These are phyloP conservation scores for Phlebiopsis gigantea DNA, from an alignment of 768 basidiomycete genomes.

Conservation along the genomic window DNA sequence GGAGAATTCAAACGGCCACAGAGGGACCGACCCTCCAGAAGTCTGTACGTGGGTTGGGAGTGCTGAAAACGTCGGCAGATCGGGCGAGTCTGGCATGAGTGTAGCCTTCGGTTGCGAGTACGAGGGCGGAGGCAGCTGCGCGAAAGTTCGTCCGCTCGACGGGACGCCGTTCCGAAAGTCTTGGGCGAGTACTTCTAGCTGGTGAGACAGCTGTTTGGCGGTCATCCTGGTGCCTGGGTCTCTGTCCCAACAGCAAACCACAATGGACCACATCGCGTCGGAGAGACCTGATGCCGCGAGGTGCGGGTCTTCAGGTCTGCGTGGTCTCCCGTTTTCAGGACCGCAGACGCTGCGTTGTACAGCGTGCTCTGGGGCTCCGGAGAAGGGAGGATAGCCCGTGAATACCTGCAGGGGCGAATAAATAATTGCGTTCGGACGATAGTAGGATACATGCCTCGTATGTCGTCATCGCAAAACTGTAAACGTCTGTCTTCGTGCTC, in stretches of 20 bases:
- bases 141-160: no score
- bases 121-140: no score
- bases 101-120: no score
- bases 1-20: no score
- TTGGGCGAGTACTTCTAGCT: neutral
- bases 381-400: neutral
- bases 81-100: no score
- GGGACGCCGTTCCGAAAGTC: no score
- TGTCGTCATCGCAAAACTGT: conserved; percentile 6
- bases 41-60: no score
- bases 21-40: no score
- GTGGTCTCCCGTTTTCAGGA: neutral
- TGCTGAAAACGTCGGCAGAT: no score
- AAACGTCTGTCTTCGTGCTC: neutral
- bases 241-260: neutral
- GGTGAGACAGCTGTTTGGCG: neutral
- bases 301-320: neutral
- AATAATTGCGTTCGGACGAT: neutral
- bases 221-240: neutral
- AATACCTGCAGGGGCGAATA: neutral
- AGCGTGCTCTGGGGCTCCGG: neutral
- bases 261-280: neutral
- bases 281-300: neutral
- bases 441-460: neutral
- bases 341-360: neutral